These are phyloP conservation scores for Phylloboletellus chloephorus DNA, from an alignment of 1,284 basidiomycete species.

Conservation along the genomic window DNA sequence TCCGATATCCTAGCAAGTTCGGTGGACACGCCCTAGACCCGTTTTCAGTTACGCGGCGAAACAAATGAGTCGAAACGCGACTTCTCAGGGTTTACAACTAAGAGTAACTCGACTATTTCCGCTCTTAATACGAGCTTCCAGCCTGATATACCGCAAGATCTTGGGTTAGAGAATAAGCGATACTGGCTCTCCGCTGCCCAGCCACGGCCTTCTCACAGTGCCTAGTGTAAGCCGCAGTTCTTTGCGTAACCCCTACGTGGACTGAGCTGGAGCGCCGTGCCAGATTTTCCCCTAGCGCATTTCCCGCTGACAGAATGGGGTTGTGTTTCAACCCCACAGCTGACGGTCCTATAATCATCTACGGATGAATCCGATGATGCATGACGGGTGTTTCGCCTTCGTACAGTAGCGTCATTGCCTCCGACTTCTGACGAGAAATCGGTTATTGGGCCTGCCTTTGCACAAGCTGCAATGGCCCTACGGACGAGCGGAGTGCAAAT, in stretches of 20 bases:
- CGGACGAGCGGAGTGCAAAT: conserved; percentile 22
- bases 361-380: background rate
- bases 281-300: background rate
- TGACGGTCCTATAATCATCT: background rate
- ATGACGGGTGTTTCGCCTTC: background rate
- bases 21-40: no score
- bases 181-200: no score
- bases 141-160: conserved; percentile 7
- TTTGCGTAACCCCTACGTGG: no score
- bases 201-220: no score
- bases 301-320: background rate
- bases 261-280: conserved; percentile 6
- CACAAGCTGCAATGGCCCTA: conserved; percentile 3
- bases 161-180: no score
- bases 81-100: conserved; percentile 2
- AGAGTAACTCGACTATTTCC: background rate
- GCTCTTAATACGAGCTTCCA: conserved; percentile 1
- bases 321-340: background rate
- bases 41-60: no score
- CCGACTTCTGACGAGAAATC: conserved; percentile 9
- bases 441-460: conserved; percentile 5
- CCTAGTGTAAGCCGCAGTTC: no score
- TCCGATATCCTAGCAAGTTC: no score
- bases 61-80: background rate
- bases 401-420: background rate